A percentile compares a stretch with the other conserved stretches of the same genome.
These are phyloP conservation scores for Candida montana DNA, from an alignment of 805 yeast genomes.

Conservation along the genomic window DNA sequence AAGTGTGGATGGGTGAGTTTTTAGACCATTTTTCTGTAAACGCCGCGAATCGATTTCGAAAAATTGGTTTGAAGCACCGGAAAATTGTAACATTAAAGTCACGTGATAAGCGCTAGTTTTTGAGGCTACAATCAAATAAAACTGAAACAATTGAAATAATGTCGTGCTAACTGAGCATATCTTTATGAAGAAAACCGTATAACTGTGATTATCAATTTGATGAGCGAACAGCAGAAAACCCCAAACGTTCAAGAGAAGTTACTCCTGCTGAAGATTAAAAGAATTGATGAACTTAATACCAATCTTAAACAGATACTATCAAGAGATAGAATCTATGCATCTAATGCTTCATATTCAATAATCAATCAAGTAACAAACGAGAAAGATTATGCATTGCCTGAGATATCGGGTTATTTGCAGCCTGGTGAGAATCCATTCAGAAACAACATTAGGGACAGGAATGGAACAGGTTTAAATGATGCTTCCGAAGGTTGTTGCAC, in stretches of 20 bases:
- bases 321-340: slow-evolving; percentile 57
- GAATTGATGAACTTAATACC: slow-evolving; percentile 52
- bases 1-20: too few species aligned
- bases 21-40: too few species aligned
- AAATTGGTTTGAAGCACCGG: too few species aligned
- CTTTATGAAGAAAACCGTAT: too few species aligned
- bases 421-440: slow-evolving; percentile 36
- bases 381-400: slow-evolving; percentile 35
- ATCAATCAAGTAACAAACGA: slow-evolving; percentile 31
- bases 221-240: slow-evolving; percentile 6
- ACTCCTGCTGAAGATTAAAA: slow-evolving; percentile 50
- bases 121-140: background rate
- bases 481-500: slow-evolving; percentile 28
- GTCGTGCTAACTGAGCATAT: too few species aligned
- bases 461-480: background rate
- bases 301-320: slow-evolving; percentile 47
- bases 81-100: background rate
- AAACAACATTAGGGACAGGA: slow-evolving; percentile 9
- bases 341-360: slow-evolving; percentile 51
- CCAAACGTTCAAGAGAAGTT: slow-evolving; percentile 36
- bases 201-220: too few species aligned
- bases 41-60: too few species aligned
- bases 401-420: slow-evolving; percentile 34
- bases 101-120: background rate
- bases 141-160: background rate